These are phyloP conservation scores for Guadua angustifolia DNA, from an alignment of 176 grass and related monocot species.

Conservation along the genomic window DNA sequence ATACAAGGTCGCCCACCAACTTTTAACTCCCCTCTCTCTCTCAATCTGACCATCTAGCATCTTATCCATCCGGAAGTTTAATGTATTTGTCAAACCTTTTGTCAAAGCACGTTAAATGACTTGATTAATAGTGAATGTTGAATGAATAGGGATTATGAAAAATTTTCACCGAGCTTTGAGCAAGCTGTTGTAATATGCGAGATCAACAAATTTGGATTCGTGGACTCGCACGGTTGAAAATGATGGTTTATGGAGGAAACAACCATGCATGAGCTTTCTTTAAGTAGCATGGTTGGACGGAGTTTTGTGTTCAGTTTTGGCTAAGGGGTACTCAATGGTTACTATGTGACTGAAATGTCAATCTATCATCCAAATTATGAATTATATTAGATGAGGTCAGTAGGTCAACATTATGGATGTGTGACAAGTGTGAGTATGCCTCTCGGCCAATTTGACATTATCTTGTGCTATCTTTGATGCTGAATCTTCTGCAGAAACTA, in stretches of 20 bases:
- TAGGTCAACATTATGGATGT: neutral
- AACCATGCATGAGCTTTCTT: slow-evolving; percentile 91
- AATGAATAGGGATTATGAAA: neutral
- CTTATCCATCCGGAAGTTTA: neutral
- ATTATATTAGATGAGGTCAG: slow-evolving; percentile 21
- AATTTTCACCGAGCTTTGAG: slow-evolving; percentile 5
- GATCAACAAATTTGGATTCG: slow-evolving; percentile 92
- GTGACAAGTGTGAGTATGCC: neutral
- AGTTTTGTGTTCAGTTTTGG: no score
- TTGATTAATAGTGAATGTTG: neutral
- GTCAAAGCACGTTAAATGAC: neutral
- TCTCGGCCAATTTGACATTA: neutral
- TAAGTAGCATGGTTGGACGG: slow-evolving; percentile 96
- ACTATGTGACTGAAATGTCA: slow-evolving; percentile 25
- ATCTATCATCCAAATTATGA: slow-evolving; percentile 30
- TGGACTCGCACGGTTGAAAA: slow-evolving; percentile 85
- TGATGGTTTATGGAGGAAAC: slow-evolving; percentile 93
- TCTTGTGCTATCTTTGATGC: neutral
- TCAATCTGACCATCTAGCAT: neutral
- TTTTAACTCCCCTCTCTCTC: no score
- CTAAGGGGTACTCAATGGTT: neutral
- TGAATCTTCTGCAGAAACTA: slow-evolving; percentile 12
- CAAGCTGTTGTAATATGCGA: slow-evolving; percentile 41
- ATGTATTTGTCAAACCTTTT: neutral
- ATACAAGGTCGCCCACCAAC: neutral